Percentiles rank a stretch among this genome's conserved stretches.
Evolutionary conservation across 140 eudicot species (phyloP).

Genomic region (Anethum foeniculum): DNA sequence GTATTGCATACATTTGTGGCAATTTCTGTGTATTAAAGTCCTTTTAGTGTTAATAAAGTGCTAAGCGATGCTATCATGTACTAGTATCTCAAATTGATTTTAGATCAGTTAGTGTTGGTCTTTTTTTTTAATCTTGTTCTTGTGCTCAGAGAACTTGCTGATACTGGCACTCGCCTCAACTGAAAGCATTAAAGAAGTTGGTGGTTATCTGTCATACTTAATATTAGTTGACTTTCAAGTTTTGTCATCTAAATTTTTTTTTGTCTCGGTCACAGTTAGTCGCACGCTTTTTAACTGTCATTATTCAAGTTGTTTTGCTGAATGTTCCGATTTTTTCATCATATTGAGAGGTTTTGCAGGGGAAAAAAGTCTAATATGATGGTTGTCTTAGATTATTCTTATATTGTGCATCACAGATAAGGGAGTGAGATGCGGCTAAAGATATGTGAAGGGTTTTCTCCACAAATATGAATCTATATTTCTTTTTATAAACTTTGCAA

Average conservation of each 20-base stretch:
- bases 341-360: background rate
- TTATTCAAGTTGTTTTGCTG: background rate
- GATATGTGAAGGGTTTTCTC: background rate
- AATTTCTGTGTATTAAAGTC: background rate
- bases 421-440: background rate
- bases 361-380: background rate
- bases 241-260: background rate
- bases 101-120: too few species aligned
- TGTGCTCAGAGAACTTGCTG: background rate
- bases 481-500: background rate
- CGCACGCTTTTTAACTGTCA: background rate
- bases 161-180: background rate
- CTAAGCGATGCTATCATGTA: background rate
- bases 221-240: background rate
- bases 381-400: background rate
- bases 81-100: background rate
- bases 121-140: background rate
- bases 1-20: background rate
- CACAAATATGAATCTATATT: background rate
- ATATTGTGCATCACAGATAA: background rate
- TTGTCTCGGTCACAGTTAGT: background rate
- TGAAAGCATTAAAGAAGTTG: background rate
- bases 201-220: background rate
- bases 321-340: background rate
- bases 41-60: background rate